phyloP scores from a whole-genome alignment of 495 filamentous ascomycete genomes.

The Choiromyces venosus region DNA sequence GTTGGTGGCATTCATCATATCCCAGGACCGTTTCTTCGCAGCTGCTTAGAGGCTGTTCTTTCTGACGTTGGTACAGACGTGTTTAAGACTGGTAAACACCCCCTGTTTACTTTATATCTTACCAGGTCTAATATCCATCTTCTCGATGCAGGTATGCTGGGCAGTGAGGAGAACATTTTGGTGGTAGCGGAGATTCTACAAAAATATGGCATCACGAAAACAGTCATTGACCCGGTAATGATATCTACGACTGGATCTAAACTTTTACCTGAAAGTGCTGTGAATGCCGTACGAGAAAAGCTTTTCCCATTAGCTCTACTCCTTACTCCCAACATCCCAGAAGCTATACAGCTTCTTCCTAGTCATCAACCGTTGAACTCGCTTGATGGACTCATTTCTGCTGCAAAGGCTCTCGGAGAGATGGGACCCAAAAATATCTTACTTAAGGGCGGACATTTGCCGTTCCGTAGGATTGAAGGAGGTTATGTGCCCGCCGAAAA shows the following conservation, averaged over 20 bases:
- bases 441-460: conserved; percentile 89
- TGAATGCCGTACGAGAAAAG: conserved; percentile 57
- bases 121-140: background rate
- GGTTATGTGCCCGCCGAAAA: conserved; percentile 48
- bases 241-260: conserved; percentile 77
- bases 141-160: conserved; percentile 70
- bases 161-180: conserved; percentile 68
- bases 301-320: conserved; percentile 74
- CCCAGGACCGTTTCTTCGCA: conserved; percentile 69
- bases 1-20: conserved; percentile 75
- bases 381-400: conserved; percentile 48
- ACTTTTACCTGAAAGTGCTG: conserved; percentile 64
- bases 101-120: background rate
- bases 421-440: conserved; percentile 75
- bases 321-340: conserved; percentile 87
- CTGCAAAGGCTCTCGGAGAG: conserved; percentile 61
- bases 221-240: conserved; percentile 92
- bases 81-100: conserved; percentile 72
- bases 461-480: conserved; percentile 58
- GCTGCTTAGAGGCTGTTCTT: conserved; percentile 77
- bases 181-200: conserved; percentile 64
- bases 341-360: conserved; percentile 61
- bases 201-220: conserved; percentile 54
- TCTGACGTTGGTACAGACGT: conserved; percentile 82
- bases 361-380: conserved; percentile 48